Evolutionary conservation across 441 rosid species (phyloP).

Genomic region (Populus hybrid): DNA sequence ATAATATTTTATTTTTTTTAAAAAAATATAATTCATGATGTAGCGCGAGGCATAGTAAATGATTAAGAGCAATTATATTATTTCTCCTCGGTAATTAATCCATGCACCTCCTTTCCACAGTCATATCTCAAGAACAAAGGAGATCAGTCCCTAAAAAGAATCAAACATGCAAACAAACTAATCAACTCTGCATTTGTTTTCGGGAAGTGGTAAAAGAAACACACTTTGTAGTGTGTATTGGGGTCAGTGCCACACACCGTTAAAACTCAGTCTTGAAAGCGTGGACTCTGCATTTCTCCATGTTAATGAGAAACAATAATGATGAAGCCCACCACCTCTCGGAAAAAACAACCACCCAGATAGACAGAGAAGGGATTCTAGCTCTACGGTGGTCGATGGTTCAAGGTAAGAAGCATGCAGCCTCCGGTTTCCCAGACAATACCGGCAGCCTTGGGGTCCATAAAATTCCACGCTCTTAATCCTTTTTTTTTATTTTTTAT

Average conservation of each 20-base stretch:
- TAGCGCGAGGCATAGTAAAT: background rate
- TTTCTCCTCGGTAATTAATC: background rate
- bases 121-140: background rate
- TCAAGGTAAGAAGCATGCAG: slow-evolving; percentile 9
- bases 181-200: background rate
- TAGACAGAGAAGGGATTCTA: background rate
- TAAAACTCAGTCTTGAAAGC: background rate
- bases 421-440: slow-evolving; percentile 1
- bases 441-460: slow-evolving; percentile 1
- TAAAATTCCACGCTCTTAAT: slow-evolving; percentile 21
- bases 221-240: background rate
- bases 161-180: background rate
- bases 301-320: background rate
- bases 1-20: too few species aligned
- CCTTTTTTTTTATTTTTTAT: background rate
- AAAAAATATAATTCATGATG: too few species aligned
- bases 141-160: background rate
- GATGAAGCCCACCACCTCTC: background rate
- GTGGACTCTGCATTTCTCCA: background rate
- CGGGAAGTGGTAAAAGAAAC: background rate
- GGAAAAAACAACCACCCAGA: background rate
- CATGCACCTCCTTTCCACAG: background rate
- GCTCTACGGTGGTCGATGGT: background rate
- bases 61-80: background rate
- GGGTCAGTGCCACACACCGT: background rate